Evolutionary conservation across 2,329 filamentous ascomycete genomes (phyloP).

Genomic region (Harringtonia lauricola): DNA sequence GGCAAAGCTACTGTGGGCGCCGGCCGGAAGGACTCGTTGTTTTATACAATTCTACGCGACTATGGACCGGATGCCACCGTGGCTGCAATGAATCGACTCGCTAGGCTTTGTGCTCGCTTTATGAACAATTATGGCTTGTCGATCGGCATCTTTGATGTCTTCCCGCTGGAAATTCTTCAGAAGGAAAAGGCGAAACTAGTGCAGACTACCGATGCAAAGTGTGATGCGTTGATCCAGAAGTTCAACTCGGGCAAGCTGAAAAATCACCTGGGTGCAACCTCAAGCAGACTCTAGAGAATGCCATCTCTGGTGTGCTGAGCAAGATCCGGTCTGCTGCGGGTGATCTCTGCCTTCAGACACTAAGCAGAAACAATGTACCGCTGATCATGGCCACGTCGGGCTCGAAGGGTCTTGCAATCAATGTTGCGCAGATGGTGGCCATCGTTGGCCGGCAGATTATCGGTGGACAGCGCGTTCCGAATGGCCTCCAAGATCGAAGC

Average conservation of each 20-base stretch:
- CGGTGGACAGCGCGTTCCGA: slow-evolving; percentile 77
- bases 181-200: slow-evolving; percentile 68
- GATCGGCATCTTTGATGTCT: slow-evolving; percentile 91
- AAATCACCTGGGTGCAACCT: slow-evolving; percentile 84
- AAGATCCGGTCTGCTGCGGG: slow-evolving; percentile 86
- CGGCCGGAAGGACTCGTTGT: slow-evolving; percentile 95
- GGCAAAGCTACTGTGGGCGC: slow-evolving; percentile 96
- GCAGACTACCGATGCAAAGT: slow-evolving; percentile 64
- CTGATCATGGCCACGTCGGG: slow-evolving; percentile 96
- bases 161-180: slow-evolving; percentile 63
- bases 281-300: slow-evolving; percentile 83
- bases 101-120: slow-evolving; percentile 80
- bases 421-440: slow-evolving; percentile 98
- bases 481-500: slow-evolving; percentile 93
- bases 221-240: slow-evolving; percentile 67
- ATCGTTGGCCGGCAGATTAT: slow-evolving; percentile 98
- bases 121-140: slow-evolving; percentile 89
- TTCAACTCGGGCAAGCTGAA: slow-evolving; percentile 67
- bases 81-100: slow-evolving; percentile 84
- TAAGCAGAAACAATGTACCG: slow-evolving; percentile 85
- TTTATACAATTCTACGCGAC: slow-evolving; percentile 92
- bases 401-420: slow-evolving; percentile 93
- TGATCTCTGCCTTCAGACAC: slow-evolving; percentile 76
- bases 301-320: slow-evolving; percentile 81
- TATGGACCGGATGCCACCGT: slow-evolving; percentile 85